Percentiles rank a stretch among this genome's conserved stretches.
Evolutionary conservation across 768 basidiomycete species (phyloP).

Genomic region (Phylloporus sp.): DNA sequence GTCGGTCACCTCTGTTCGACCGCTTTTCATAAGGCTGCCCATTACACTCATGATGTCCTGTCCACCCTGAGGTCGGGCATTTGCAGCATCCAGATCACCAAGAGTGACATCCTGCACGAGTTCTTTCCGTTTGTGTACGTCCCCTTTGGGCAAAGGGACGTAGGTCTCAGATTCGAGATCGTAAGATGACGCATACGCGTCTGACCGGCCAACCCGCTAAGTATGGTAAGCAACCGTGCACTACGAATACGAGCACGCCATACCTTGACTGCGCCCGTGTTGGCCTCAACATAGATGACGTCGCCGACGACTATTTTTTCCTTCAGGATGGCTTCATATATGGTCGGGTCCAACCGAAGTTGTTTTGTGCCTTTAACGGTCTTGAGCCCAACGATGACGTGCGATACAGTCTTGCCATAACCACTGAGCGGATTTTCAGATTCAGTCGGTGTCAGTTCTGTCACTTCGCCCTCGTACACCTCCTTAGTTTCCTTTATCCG

Average conservation of each 20-base stretch:
- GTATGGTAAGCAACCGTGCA: neutral
- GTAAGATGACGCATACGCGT: constrained; percentile 96
- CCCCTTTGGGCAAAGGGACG: constrained; percentile 94
- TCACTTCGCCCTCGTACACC: constrained; percentile 98
- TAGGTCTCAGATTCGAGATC: constrained; percentile 99
- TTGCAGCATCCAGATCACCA: constrained; percentile 94
- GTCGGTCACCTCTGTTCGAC: constrained; percentile 95
- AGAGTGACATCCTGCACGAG: constrained; percentile 93
- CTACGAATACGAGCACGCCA: constrained; percentile 13
- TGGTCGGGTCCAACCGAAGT: constrained; percentile 86
- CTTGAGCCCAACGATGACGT: constrained; percentile 94
- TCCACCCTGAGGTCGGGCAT: constrained; percentile 92
- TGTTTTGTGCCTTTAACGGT: constrained; percentile 93
- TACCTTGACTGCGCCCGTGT: constrained; percentile 94
- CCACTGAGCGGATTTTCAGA: constrained; percentile 96
- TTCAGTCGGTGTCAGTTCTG: constrained; percentile 93
- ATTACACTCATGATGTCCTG: constrained; percentile 99
- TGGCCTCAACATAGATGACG: constrained; percentile 91
- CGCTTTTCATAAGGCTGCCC: constrained; percentile 86
- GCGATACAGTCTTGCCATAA: constrained; percentile 98
- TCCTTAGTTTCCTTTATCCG: constrained; percentile 99
- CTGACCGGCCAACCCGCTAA: constrained; percentile 92
- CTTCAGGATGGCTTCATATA: constrained; percentile 96
- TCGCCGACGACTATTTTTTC: constrained; percentile 97
- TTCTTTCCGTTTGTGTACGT: constrained; percentile 94